phyloP scores from a whole-genome alignment of 352 stramenopile genomes.

The Globisporangium heterothallicum region DNA sequence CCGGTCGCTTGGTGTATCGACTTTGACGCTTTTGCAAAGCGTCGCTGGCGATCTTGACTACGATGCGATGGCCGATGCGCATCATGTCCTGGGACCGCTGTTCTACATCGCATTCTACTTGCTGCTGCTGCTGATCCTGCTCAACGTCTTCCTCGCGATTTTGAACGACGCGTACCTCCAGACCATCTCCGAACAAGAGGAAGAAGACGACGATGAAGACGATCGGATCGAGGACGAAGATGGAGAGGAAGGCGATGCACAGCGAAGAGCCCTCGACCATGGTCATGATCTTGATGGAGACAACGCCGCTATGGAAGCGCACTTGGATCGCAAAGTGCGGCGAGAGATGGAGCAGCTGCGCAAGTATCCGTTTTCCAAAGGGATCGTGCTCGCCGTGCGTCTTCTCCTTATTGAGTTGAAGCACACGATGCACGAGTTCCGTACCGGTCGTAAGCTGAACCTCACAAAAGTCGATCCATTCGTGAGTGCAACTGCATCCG shows the following conservation, averaged over 20 bases:
- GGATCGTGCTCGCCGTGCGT: constrained; percentile 19
- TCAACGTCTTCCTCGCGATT: constrained; percentile 75
- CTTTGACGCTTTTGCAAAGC: constrained; percentile 57
- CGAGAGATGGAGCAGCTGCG: constrained; percentile 38
- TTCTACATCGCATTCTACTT: constrained; percentile 76
- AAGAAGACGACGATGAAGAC: constrained; percentile 38
- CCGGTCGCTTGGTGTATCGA: constrained; percentile 38
- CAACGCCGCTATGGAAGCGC: constrained; percentile 22
- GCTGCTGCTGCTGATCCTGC: constrained; percentile 54
- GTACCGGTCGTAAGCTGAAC: constrained; percentile 32
- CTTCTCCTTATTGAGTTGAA: constrained; percentile 41
- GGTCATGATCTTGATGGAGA: not conserved
- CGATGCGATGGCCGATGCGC: constrained; percentile 28
- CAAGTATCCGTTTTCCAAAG: constrained; percentile 61
- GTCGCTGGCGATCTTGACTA: constrained; percentile 60
- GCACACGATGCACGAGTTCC: constrained; percentile 35
- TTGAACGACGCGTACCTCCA: constrained; percentile 73
- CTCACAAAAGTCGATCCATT: constrained; percentile 51
- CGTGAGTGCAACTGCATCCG: constrained; percentile 14
- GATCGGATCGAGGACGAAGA: constrained; percentile 12
- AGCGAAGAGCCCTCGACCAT: not conserved
- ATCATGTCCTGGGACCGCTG: constrained; percentile 45
- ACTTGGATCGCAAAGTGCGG: constrained; percentile 15
- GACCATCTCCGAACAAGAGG: constrained; percentile 59
- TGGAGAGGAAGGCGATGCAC: constrained; percentile 2